Evolutionary conservation across 2,329 filamentous ascomycete species (phyloP).

Genomic region (Fusarium concolor): DNA sequence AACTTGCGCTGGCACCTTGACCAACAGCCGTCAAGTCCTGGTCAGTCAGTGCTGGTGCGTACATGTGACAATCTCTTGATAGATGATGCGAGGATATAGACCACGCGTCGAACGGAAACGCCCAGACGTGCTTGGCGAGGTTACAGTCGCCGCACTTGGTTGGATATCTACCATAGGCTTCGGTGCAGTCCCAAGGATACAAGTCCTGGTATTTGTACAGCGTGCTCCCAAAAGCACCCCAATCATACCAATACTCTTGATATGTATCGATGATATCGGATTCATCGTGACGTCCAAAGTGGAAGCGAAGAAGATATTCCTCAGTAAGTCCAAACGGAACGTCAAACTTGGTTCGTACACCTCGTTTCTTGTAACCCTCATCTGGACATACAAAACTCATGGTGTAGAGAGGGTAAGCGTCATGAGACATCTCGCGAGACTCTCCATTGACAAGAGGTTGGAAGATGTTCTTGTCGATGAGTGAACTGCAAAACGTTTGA

Average conservation of each 20-base stretch:
- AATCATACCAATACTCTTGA: conserved; percentile 60
- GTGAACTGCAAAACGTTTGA: conserved; percentile 53
- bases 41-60: conserved; percentile 43
- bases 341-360: conserved; percentile 50
- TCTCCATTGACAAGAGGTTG: conserved; percentile 38
- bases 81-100: conserved; percentile 56
- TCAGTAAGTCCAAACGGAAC: conserved; percentile 57
- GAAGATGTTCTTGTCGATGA: conserved; percentile 50
- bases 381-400: conserved; percentile 55
- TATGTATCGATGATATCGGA: conserved; percentile 58
- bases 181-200: conserved; percentile 62
- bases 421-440: neutral
- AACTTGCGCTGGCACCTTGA: conserved; percentile 33
- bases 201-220: conserved; percentile 56
- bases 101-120: conserved; percentile 59
- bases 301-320: conserved; percentile 56
- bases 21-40: conserved; percentile 22
- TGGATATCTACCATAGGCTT: conserved; percentile 55
- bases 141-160: conserved; percentile 55
- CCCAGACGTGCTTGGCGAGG: conserved; percentile 58
- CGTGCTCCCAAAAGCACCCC: conserved; percentile 54
- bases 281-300: conserved; percentile 54
- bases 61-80: conserved; percentile 50
- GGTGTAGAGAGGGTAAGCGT: conserved; percentile 47
- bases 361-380: conserved; percentile 43